Evolutionary conservation across 164 flowering plant genomes (phyloP).

Genomic region (Stephania cephalantha): DNA sequence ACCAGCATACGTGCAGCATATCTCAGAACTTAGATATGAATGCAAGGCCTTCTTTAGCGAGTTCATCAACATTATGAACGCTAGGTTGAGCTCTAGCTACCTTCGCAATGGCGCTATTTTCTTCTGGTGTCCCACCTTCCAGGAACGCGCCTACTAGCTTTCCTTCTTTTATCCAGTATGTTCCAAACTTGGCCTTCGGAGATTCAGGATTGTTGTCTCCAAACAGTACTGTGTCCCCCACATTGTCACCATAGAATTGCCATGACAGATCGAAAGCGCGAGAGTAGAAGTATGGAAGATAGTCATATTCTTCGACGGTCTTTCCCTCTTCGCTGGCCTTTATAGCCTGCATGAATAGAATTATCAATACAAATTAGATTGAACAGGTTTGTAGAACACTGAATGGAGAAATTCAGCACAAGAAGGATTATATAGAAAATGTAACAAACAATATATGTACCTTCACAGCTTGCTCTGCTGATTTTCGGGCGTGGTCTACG

Average conservation of each 20-base stretch:
- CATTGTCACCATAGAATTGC: constrained; percentile 99
- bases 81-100: constrained; percentile 79
- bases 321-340: constrained; percentile 76
- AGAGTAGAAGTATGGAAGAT: constrained; percentile 94
- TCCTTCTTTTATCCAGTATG: constrained; percentile 93
- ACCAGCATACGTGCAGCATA: background rate
- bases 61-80: constrained; percentile 46
- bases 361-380: background rate
- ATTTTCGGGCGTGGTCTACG: constrained; percentile 97
- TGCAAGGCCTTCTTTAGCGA: constrained; percentile 60
- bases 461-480: constrained; percentile 99
- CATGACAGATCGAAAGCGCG: constrained; percentile 86
- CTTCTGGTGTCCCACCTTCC: constrained; percentile 86
- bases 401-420: background rate
- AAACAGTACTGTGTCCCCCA: constrained; percentile 77
- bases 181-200: constrained; percentile 67
- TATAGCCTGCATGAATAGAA: constrained; percentile 51
- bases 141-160: constrained; percentile 82
- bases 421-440: background rate
- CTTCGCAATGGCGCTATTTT: constrained; percentile 87
- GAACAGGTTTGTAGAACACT: background rate
- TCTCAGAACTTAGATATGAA: constrained; percentile 69
- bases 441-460: constrained; percentile 25
- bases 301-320: constrained; percentile 69
- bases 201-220: constrained; percentile 69